Conservation (phyloP, 257 asterid species). For the Solanum acaule region DNA sequence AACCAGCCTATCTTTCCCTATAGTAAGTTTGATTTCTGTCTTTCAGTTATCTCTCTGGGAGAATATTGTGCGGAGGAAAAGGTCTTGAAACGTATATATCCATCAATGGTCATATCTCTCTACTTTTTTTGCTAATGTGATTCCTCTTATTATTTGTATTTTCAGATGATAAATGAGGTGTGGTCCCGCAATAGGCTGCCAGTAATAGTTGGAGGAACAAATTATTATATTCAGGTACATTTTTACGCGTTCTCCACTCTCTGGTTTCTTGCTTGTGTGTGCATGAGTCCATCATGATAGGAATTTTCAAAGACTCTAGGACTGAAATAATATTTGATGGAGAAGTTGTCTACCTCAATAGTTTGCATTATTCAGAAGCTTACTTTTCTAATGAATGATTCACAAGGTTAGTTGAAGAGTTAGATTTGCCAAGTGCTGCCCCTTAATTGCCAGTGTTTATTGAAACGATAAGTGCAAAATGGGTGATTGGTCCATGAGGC, state of each 20-base stretch:
- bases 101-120: not conserved
- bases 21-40: not conserved
- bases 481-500: not conserved
- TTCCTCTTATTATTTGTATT: not conserved
- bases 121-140: not conserved
- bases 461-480: not conserved
- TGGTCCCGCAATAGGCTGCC: slow-evolving; percentile 73
- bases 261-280: not conserved
- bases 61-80: not conserved
- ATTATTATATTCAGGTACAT: slow-evolving; percentile 89
- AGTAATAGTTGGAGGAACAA: slow-evolving; percentile 96
- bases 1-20: not conserved
- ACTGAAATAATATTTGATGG: not conserved
- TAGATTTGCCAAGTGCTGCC: not conserved
- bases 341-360: not conserved
- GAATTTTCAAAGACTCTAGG: not conserved
- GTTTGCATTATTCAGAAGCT: not conserved
- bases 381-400: not conserved
- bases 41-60: not conserved
- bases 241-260: not conserved
- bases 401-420: not conserved
- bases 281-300: not conserved
- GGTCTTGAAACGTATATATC: not conserved
- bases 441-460: not conserved
- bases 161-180: slow-evolving; percentile 71